phyloP scores from a whole-genome alignment of 148 eudicot genomes.

The Fagopyrum tataricum region DNA sequence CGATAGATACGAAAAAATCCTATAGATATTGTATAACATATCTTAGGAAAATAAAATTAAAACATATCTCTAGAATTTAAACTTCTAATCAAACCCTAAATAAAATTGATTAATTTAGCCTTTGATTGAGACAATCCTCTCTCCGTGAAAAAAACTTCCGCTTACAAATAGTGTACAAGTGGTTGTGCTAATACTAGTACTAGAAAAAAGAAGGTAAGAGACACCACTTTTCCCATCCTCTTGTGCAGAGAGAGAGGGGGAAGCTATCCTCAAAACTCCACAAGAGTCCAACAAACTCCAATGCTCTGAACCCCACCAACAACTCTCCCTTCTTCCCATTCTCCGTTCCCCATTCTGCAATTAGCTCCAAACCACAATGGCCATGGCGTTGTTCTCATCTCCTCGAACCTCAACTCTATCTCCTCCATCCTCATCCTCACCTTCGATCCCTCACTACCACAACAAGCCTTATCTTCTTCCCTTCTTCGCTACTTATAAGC shows the following conservation, averaged over 20 bases:
- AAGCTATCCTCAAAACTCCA: slow-evolving; percentile 6
- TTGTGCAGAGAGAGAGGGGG: neutral
- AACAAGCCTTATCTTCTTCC: slow-evolving; percentile 11
- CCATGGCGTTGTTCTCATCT: slow-evolving; percentile 11
- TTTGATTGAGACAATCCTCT: too few relatives aligned
- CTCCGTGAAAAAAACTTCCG: too few relatives aligned
- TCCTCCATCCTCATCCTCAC: neutral
- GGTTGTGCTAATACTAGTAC: too few relatives aligned
- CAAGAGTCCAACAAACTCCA: neutral
- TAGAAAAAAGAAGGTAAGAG: neutral
- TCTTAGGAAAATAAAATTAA: too few relatives aligned
- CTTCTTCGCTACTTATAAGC: neutral
- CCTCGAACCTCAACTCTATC: slow-evolving; percentile 7
- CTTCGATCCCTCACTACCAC: neutral
- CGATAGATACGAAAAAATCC: too few relatives aligned
- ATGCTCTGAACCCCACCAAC: neutral
- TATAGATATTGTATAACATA: too few relatives aligned
- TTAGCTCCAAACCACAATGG: neutral
- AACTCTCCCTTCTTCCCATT: neutral
- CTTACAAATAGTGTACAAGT: too few relatives aligned
- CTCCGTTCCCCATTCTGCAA: neutral
- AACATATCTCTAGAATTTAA: too few relatives aligned
- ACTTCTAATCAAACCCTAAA: too few relatives aligned
- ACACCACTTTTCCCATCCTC: slow-evolving; percentile 1
- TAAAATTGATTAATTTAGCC: too few relatives aligned